A percentile compares a stretch with the other conserved stretches of the same genome.
These are phyloP conservation scores for Colletotrichum euphorbiae DNA, from an alignment of 2,329 filamentous ascomycete genomes.

Conservation along the genomic window DNA sequence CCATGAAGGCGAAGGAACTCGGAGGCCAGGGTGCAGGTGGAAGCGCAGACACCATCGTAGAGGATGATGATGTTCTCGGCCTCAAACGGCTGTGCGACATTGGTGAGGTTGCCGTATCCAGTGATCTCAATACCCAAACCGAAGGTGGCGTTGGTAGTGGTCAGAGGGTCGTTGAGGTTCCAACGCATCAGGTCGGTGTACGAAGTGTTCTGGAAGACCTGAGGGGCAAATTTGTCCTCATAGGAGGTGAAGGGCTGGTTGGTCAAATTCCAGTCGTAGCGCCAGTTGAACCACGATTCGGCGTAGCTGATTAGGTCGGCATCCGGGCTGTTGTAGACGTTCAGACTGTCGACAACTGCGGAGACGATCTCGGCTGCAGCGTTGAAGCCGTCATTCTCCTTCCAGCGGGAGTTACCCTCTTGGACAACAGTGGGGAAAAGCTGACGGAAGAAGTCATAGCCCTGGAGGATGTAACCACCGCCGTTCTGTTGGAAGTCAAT, in stretches of 20 bases:
- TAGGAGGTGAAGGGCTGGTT: slow-evolving; percentile 62
- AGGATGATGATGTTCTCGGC: slow-evolving; percentile 69
- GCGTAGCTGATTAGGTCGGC: slow-evolving; percentile 53
- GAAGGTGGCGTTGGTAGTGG: slow-evolving; percentile 54
- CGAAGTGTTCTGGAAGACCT: slow-evolving; percentile 59
- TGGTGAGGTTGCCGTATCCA: slow-evolving; percentile 60
- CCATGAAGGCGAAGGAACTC: slow-evolving; percentile 65
- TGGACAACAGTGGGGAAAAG: slow-evolving; percentile 59
- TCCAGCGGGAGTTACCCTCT: slow-evolving; percentile 54
- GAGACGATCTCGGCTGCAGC: slow-evolving; percentile 57
- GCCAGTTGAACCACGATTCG: slow-evolving; percentile 63
- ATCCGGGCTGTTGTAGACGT: slow-evolving; percentile 59
- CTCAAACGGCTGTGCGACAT: slow-evolving; percentile 64
- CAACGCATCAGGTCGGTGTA: slow-evolving; percentile 66
- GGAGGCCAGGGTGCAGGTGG: slow-evolving; percentile 67
- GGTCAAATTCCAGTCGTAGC: slow-evolving; percentile 61
- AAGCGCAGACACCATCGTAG: slow-evolving; percentile 70
- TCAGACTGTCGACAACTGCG: slow-evolving; percentile 55
- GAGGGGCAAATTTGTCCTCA: slow-evolving; percentile 57
- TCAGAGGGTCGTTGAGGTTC: slow-evolving; percentile 59
- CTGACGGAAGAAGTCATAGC: slow-evolving; percentile 69
- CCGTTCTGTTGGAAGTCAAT: slow-evolving; percentile 69
- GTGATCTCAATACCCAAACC: slow-evolving; percentile 60
- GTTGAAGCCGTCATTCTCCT: slow-evolving; percentile 54
- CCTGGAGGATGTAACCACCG: slow-evolving; percentile 68